phyloP scores from a whole-genome alignment of 1,284 basidiomycete genomes.

The Ganoderma multipileum region DNA sequence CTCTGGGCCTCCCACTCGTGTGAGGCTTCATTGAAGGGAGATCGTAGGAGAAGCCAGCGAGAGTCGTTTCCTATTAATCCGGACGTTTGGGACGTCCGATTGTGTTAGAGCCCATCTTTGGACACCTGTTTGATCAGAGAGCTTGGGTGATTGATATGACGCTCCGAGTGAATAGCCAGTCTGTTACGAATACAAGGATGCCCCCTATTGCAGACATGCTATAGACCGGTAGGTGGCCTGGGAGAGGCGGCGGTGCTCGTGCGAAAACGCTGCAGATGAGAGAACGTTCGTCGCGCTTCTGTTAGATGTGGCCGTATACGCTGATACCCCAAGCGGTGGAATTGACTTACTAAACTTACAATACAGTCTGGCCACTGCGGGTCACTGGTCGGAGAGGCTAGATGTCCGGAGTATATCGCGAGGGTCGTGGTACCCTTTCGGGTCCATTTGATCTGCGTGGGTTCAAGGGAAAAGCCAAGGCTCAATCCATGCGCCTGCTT shows the following conservation, averaged over 20 bases:
- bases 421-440: background rate
- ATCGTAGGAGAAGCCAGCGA: slow-evolving; percentile 11
- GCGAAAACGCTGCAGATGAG: slow-evolving; percentile 27
- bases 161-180: slow-evolving; percentile 1
- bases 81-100: background rate
- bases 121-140: slow-evolving; percentile 10
- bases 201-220: slow-evolving; percentile 7
- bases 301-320: slow-evolving; percentile 16
- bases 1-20: slow-evolving; percentile 7
- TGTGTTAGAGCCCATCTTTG: slow-evolving; percentile 6
- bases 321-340: slow-evolving; percentile 3
- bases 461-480: background rate
- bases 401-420: background rate
- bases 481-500: slow-evolving; percentile 8
- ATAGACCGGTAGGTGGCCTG: slow-evolving; percentile 9
- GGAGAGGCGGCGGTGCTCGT: slow-evolving; percentile 29
- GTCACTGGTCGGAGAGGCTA: background rate
- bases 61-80: background rate
- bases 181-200: slow-evolving; percentile 11
- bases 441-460: background rate
- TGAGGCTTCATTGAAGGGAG: slow-evolving; percentile 14
- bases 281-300: slow-evolving; percentile 31
- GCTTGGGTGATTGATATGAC: slow-evolving; percentile 17
- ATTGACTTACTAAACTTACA: background rate
- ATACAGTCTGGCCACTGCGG: background rate